A percentile compares a stretch with the other conserved stretches of the same genome.
These are phyloP conservation scores for Cinnamomum micranthum DNA, from an alignment of 164 flowering plant species.

Conservation along the genomic window DNA sequence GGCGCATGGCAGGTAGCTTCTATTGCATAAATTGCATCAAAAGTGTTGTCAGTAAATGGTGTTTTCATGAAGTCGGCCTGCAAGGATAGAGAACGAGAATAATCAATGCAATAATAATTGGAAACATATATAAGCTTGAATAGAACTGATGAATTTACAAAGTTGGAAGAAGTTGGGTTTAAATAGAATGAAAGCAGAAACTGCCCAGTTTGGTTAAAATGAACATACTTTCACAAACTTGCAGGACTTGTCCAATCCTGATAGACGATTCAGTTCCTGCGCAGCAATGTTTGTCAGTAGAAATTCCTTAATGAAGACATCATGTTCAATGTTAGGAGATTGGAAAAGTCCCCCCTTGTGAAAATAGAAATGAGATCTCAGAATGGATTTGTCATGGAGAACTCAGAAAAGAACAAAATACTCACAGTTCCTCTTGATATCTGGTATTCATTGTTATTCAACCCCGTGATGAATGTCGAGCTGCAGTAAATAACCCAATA, in stretches of 20 bases:
- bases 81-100: constrained; percentile 4
- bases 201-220: too few species aligned
- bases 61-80: constrained; percentile 99
- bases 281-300: constrained; percentile 5
- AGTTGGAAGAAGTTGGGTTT: too few species aligned
- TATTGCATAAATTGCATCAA: constrained; percentile 95
- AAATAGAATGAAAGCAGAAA: too few species aligned
- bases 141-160: too few species aligned
- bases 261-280: constrained; percentile 70
- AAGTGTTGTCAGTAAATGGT: constrained; percentile 80
- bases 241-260: constrained; percentile 84
- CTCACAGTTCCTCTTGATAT: constrained; percentile 88
- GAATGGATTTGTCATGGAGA: background rate
- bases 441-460: constrained; percentile 98
- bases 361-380: too few species aligned
- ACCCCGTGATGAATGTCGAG: constrained; percentile 77
- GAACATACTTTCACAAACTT: constrained; percentile 68
- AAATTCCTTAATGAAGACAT: background rate
- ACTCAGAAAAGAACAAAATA: background rate
- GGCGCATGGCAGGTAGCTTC: constrained; percentile 99
- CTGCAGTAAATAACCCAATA: constrained; percentile 42
- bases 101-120: background rate
- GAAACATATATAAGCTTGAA: background rate
- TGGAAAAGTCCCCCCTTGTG: background rate
- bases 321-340: background rate